A percentile compares a stretch with the other conserved stretches of the same genome.
Conservation (phyloP, 2,329 filamentous ascomycete genomes). For the Fusarium sambucinum region DNA sequence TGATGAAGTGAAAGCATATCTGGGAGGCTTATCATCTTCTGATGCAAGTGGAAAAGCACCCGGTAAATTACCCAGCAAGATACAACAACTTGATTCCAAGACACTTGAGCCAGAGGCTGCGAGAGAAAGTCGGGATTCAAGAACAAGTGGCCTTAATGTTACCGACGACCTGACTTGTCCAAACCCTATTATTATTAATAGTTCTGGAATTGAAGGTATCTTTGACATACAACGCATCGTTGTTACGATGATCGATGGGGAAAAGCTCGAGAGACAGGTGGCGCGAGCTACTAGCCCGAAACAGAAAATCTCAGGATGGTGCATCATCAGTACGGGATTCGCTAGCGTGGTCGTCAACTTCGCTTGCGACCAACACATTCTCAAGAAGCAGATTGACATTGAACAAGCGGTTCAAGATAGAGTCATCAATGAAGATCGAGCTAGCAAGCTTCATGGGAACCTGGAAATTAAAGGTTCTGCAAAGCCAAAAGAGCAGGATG, state of each 20-base stretch:
- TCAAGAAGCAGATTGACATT: conserved; percentile 5
- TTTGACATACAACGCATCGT: conserved; percentile 11
- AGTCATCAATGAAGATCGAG: neutral
- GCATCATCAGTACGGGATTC: conserved; percentile 8
- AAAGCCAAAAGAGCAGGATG: neutral
- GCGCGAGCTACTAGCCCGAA: neutral
- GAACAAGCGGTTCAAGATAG: conserved; percentile 10
- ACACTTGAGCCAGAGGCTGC: neutral
- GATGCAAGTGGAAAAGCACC: no score
- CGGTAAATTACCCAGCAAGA: neutral
- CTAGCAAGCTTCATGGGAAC: neutral
- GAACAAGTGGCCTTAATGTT: neutral
- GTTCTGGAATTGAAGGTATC: conserved; percentile 9
- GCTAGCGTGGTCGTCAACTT: conserved; percentile 14
- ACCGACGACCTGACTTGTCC: neutral
- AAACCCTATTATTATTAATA: conserved; percentile 7
- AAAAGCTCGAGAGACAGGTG: neutral
- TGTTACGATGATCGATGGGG: conserved; percentile 7
- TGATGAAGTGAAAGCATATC: neutral
- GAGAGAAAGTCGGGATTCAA: neutral
- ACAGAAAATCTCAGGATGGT: conserved; percentile 13
- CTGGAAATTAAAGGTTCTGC: neutral
- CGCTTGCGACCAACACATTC: neutral
- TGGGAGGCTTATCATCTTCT: neutral
- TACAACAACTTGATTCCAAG: neutral